A percentile compares a stretch with the other conserved stretches of the same genome.
phyloP scores from a whole-genome alignment of 495 filamentous ascomycete species.

The Neurospora tetrasperma region DNA sequence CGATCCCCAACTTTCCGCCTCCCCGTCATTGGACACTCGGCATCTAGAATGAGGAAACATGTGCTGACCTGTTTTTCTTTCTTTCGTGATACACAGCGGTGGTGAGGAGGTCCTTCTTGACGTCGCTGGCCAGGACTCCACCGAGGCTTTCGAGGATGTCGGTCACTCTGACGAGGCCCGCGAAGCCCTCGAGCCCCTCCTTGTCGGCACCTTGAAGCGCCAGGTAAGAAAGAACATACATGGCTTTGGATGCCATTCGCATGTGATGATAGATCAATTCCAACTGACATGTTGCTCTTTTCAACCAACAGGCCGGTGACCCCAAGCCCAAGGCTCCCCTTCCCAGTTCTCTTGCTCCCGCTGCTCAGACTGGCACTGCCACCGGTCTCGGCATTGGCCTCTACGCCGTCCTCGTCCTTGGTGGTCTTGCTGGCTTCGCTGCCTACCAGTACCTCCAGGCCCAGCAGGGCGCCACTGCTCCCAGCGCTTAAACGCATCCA shows the following conservation, averaged over 20 bases:
- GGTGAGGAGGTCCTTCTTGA: conserved; percentile 97
- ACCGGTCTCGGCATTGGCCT: conserved; percentile 64
- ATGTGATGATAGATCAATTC: not conserved
- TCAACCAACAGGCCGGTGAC: conserved; percentile 61
- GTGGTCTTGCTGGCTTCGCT: conserved; percentile 65
- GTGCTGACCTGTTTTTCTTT: conserved; percentile 9
- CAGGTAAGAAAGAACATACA: conserved; percentile 45
- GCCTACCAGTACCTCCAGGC: conserved; percentile 81
- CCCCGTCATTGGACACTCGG: conserved; percentile 2
- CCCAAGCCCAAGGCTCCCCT: conserved; percentile 54
- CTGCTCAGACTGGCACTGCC: conserved; percentile 37
- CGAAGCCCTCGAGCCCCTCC: conserved; percentile 74
- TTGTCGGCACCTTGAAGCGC: conserved; percentile 76
- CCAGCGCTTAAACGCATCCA: conserved; percentile 16
- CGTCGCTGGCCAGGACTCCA: conserved; percentile 91
- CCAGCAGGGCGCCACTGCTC: conserved; percentile 33
- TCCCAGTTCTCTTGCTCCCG: conserved; percentile 34
- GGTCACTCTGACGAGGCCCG: conserved; percentile 98
- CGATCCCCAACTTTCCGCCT: not conserved
- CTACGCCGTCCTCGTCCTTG: conserved; percentile 73
- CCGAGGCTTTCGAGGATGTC: conserved; percentile 98
- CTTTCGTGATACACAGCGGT: conserved; percentile 48
- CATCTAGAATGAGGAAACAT: not conserved
- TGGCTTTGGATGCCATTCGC: not conserved
- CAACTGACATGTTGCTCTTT: conserved; percentile 11